Conservation (phyloP, 352 stramenopile genomes). For the Phytophthora sp. region DNA sequence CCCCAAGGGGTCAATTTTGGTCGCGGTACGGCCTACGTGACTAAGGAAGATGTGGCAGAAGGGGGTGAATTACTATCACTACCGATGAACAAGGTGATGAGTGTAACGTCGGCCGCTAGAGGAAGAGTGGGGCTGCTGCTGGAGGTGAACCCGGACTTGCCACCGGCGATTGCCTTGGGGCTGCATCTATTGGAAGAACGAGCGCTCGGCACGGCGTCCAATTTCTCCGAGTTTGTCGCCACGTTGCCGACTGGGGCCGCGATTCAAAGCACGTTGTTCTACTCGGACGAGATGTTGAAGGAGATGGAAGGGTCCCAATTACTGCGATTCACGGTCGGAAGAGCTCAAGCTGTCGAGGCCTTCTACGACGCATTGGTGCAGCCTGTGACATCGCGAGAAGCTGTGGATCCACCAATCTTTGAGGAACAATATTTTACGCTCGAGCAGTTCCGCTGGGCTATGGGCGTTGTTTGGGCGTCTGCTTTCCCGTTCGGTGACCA, state of each 20-base stretch:
- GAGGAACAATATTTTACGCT: slow-evolving; percentile 49
- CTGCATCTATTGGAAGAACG: slow-evolving; percentile 58
- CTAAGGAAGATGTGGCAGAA: slow-evolving; percentile 17
- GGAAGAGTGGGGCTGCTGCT: slow-evolving; percentile 46
- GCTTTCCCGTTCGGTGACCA: slow-evolving; percentile 34
- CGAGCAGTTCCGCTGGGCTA: slow-evolving; percentile 51
- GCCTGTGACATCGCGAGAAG: slow-evolving; percentile 44
- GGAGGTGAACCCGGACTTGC: slow-evolving; percentile 52
- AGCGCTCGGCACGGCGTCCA: slow-evolving; percentile 41
- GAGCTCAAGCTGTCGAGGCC: slow-evolving; percentile 39
- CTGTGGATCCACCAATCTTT: slow-evolving; percentile 55
- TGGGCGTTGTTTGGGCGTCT: slow-evolving; percentile 52
- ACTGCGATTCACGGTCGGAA: slow-evolving; percentile 33
- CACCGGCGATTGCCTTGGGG: slow-evolving; percentile 44
- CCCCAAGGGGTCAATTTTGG: slow-evolving; percentile 52
- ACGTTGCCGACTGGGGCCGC: slow-evolving; percentile 24
- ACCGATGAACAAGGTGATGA: slow-evolving; percentile 48
- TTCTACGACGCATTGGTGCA: slow-evolving; percentile 48
- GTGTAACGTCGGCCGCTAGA: slow-evolving; percentile 33
- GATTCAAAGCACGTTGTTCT: slow-evolving; percentile 58
- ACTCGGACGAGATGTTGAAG: slow-evolving; percentile 38
- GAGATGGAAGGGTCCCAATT: slow-evolving; percentile 50
- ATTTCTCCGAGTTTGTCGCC: slow-evolving; percentile 46
- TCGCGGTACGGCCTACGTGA: slow-evolving; percentile 42
- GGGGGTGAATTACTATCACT: slow-evolving; percentile 41